Percentiles rank a stretch among this genome's conserved stretches.
phyloP scores from a whole-genome alignment of 1,284 basidiomycete species.

The Trichosporon sp. region DNA sequence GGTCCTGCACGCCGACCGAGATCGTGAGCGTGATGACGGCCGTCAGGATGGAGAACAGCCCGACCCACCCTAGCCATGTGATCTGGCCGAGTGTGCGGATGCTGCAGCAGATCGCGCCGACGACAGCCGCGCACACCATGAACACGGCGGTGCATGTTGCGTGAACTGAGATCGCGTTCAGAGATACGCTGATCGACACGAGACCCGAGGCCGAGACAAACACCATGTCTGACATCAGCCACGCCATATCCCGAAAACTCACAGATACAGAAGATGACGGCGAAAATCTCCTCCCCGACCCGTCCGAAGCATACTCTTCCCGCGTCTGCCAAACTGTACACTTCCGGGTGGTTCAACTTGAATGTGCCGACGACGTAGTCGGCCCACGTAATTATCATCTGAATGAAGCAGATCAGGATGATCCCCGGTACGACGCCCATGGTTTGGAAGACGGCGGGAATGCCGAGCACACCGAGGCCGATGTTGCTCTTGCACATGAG shows the following conservation, averaged over 20 bases:
- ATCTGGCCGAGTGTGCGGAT: constrained; percentile 53
- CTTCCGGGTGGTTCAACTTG: constrained; percentile 37
- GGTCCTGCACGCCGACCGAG: constrained; percentile 52
- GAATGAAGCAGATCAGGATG: constrained; percentile 41
- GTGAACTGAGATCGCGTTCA: constrained; percentile 56
- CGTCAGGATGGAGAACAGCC: constrained; percentile 42
- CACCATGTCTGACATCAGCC: constrained; percentile 38
- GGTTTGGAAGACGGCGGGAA: constrained; percentile 42
- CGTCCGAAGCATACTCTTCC: constrained; percentile 32
- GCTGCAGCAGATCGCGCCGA: constrained; percentile 41
- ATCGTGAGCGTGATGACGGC: constrained; percentile 53
- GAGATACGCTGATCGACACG: constrained; percentile 50
- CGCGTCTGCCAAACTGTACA: constrained; percentile 41
- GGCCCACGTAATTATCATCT: constrained; percentile 41
- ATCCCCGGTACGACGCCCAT: constrained; percentile 47
- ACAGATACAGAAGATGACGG: background rate
- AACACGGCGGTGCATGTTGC: constrained; percentile 53
- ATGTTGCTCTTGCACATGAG: constrained; percentile 45
- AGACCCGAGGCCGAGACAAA: constrained; percentile 38
- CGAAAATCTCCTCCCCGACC: background rate
- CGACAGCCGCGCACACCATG: constrained; percentile 44
- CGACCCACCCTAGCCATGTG: constrained; percentile 53
- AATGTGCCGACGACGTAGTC: constrained; percentile 33
- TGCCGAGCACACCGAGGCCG: constrained; percentile 46
- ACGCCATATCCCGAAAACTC: background rate